These are phyloP conservation scores for Malus sylvestris DNA, from an alignment of 306 rosid genomes.

Conservation along the genomic window DNA sequence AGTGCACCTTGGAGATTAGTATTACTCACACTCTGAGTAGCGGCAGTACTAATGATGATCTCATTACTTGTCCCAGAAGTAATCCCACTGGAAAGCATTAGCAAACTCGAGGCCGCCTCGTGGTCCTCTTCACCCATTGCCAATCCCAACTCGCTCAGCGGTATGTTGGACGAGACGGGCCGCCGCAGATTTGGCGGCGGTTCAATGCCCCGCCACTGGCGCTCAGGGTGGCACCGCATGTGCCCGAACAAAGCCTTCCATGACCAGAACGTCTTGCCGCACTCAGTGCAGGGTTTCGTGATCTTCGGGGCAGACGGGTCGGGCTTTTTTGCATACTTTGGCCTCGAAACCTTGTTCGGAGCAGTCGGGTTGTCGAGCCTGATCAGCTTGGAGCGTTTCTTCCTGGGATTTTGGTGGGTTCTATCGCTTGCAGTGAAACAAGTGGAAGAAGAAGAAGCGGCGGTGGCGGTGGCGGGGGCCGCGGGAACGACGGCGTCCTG, in stretches of 20 bases:
- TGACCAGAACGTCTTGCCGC: constrained; percentile 73
- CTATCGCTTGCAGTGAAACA: neutral
- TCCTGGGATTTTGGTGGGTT: constrained; percentile 21
- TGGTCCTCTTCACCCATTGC: constrained; percentile 39
- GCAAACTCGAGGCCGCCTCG: constrained; percentile 49
- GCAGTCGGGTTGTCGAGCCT: neutral
- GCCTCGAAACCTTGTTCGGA: constrained; percentile 1
- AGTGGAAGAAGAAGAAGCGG: constrained; percentile 5
- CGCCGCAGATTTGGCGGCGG: constrained; percentile 41
- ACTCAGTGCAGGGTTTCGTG: constrained; percentile 55
- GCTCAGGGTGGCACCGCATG: constrained; percentile 95
- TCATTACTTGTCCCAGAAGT: neutral
- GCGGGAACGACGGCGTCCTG: neutral
- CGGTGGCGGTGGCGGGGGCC: neutral
- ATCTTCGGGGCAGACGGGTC: constrained; percentile 34
- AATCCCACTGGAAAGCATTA: constrained; percentile 39
- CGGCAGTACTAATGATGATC: neutral
- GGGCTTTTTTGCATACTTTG: constrained; percentile 24
- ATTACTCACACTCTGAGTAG: neutral
- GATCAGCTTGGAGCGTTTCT: constrained; percentile 33
- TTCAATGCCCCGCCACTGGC: constrained; percentile 75
- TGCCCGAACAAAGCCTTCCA: constrained; percentile 84
- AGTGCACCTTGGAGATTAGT: neutral
- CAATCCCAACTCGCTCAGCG: neutral
- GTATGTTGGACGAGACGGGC: neutral